phyloP scores from a whole-genome alignment of 257 asterid genomes.

The Nicotiana knightiana region DNA sequence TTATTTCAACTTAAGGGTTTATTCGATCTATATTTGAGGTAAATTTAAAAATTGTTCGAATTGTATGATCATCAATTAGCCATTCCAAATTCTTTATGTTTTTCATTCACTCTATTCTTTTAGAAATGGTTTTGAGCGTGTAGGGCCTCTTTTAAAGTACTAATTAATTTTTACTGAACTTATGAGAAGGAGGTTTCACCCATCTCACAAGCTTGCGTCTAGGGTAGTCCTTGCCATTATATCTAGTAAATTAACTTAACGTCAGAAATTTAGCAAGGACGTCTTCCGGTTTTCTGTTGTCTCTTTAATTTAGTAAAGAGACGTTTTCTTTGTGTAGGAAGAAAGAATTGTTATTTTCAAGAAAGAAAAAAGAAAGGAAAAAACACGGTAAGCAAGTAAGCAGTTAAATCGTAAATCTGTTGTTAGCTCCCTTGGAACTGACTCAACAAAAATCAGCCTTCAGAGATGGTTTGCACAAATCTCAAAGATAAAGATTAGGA shows the following conservation, averaged over 20 bases:
- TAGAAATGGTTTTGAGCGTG: background rate
- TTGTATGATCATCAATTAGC: slow-evolving; percentile 1
- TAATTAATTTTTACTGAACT: background rate
- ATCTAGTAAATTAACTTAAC: background rate
- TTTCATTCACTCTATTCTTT: background rate
- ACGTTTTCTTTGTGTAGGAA: background rate
- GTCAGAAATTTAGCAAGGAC: background rate
- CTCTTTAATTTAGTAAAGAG: background rate
- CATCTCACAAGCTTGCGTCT: background rate
- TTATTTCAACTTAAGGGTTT: background rate
- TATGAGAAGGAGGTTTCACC: background rate
- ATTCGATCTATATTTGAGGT: background rate
- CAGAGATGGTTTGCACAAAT: background rate
- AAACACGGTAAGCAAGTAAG: background rate
- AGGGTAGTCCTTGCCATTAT: background rate
- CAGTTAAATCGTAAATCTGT: background rate
- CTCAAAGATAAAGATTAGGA: background rate
- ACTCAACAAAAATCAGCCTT: background rate
- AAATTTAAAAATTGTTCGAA: background rate
- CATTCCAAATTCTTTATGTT: background rate
- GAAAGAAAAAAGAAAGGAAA: background rate
- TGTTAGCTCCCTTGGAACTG: background rate
- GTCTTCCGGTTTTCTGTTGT: background rate
- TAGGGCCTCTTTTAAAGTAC: background rate
- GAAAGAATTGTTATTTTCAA: background rate